These are phyloP conservation scores for Pseudevernia furfuracea DNA, from an alignment of 495 filamentous ascomycete genomes.

Conservation along the genomic window DNA sequence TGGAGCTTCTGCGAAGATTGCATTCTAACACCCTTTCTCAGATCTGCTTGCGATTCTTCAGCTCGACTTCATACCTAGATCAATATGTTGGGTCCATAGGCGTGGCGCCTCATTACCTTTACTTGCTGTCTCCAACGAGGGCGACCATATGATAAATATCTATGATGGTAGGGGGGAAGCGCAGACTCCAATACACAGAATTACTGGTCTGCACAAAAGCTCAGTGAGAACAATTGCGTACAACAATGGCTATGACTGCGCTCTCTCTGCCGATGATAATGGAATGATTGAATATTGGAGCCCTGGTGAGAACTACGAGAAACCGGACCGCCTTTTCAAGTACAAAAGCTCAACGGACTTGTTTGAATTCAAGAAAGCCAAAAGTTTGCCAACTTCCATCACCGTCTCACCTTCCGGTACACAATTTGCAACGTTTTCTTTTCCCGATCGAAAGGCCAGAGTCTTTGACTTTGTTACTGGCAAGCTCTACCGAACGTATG, in stretches of 20 bases:
- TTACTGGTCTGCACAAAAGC: slow-evolving; percentile 67
- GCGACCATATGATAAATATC: slow-evolving; percentile 61
- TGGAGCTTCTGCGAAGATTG: not conserved
- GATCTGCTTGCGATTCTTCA: slow-evolving; percentile 77
- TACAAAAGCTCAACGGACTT: slow-evolving; percentile 88
- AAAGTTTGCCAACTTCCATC: slow-evolving; percentile 75
- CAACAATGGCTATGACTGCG: slow-evolving; percentile 84
- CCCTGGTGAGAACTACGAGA: slow-evolving; percentile 72
- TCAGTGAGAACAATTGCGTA: slow-evolving; percentile 78
- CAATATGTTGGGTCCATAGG: slow-evolving; percentile 87
- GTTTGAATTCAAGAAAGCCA: slow-evolving; percentile 95
- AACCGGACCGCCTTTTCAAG: slow-evolving; percentile 83
- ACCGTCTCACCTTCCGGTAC: slow-evolving; percentile 77
- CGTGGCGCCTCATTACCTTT: slow-evolving; percentile 80
- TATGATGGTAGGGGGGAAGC: slow-evolving; percentile 87
- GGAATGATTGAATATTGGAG: slow-evolving; percentile 98
- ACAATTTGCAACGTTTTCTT: slow-evolving; percentile 82
- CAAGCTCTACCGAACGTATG: slow-evolving; percentile 85
- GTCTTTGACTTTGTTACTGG: slow-evolving; percentile 87
- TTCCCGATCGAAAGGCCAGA: slow-evolving; percentile 86
- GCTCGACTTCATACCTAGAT: slow-evolving; percentile 64
- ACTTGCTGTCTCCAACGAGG: slow-evolving; percentile 80
- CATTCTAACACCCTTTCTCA: slow-evolving; percentile 26
- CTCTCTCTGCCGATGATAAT: slow-evolving; percentile 76
- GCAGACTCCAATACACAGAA: slow-evolving; percentile 60